Conservation (phyloP, 2,329 filamentous ascomycete species). For the Penicillium sp. region DNA sequence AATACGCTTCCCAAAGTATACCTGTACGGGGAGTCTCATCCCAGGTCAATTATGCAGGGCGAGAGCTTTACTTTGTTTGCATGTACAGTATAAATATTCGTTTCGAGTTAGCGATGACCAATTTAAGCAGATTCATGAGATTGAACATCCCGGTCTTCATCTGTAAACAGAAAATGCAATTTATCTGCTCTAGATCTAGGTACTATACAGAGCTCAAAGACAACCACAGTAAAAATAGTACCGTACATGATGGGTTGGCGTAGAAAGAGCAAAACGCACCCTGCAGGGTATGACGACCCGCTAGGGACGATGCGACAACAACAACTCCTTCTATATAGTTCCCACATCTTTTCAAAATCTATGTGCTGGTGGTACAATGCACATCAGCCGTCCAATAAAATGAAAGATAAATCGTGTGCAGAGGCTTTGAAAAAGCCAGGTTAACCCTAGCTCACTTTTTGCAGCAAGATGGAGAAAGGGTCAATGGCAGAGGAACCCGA, state of each 20-base stretch:
- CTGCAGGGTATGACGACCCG: neutral
- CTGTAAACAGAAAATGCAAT: conserved; percentile 4
- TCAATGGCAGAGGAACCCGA: conserved; percentile 6
- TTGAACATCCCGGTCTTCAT: neutral
- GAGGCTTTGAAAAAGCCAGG: neutral
- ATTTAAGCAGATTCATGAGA: neutral
- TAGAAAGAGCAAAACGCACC: conserved; percentile 1
- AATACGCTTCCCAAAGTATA: neutral
- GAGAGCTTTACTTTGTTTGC: neutral
- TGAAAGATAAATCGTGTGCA: conserved; percentile 12
- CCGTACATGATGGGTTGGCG: conserved; percentile 1
- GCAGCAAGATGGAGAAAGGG: conserved; percentile 2
- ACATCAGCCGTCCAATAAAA: conserved; percentile 10
- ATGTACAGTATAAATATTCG: neutral
- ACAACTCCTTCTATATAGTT: conserved; percentile 5
- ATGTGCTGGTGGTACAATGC: conserved; percentile 28
- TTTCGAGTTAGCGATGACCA: neutral
- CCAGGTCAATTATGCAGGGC: neutral
- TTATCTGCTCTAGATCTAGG: conserved; percentile 18
- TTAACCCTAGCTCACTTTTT: conserved; percentile 3
- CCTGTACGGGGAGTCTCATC: neutral
- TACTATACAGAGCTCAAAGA: conserved; percentile 13
- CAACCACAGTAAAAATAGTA: conserved; percentile 1
- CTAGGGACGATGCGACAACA: neutral
- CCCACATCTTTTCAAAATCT: conserved; percentile 22